Base-by-base conservation (phyloP, 1,139 yeast genomes). In the Saccharomyces uvarum region DNA sequence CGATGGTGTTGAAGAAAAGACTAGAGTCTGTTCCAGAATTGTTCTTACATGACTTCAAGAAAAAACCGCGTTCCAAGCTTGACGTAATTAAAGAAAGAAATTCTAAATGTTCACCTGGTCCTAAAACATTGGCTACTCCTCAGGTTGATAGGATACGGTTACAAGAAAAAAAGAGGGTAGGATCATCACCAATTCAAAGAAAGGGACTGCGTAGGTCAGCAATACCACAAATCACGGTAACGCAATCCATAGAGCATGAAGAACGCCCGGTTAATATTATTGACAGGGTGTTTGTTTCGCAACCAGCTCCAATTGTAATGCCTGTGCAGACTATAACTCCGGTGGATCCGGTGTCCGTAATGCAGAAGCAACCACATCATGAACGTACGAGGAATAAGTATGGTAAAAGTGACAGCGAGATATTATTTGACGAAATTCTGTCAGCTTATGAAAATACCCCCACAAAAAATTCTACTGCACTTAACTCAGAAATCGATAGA, bases 11-110 rank as follows among this genome's bases (percentile, higher is more conserved):
- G 33, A 65, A 62, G 55, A 57, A 65, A 51, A 58, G 71, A 49
- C 54, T 69, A 38, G 67, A 66, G 33, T 66, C 70, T 1, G 67
- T 68, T 6, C 70, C 70, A 13, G 70, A 65, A 53, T 57, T 66
- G 13, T 60, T 66, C 38, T 47, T 66, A 13, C 66, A 60, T 52
- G 66, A 63, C 49, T 59, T 62, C 31, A 61, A 57, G 21, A 57
- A 57, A 49, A 53, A 50, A 16, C 44, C 44, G 8, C 13, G 24
- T 16, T 16, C 44, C 24, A 16, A 38, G 4, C 21, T 38, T 16
- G 44, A 38, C n/a, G 13, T 38, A 8, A 38, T 16, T 9, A 38
- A 47, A 51, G 53, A n/a, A n/a, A 51, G 21, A 52, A 51, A 38
- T 29, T 19, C 28, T 7, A 9, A 31, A 13, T 4, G 19, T 11